A percentile compares a stretch with the other conserved stretches of the same genome.
Conservation (phyloP, 305 asterid species). For the Solanum hybrid region DNA sequence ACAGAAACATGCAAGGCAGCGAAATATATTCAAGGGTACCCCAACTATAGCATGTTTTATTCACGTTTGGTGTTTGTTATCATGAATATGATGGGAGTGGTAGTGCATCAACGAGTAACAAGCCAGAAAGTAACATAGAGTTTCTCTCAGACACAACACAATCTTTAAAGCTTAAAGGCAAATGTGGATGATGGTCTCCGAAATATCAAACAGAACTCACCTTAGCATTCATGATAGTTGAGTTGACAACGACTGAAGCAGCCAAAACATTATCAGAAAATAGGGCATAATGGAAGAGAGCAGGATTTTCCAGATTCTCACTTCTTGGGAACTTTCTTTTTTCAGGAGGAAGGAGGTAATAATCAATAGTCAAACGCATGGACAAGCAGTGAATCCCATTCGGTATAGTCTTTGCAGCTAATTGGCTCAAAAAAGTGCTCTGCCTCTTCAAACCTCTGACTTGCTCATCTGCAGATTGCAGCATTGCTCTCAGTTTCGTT, state of each 20-base stretch:
- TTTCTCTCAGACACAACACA: not conserved
- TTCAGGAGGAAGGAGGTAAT: conserved; percentile 78
- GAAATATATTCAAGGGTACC: not conserved
- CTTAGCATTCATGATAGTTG: conserved; percentile 82
- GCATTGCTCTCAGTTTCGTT: conserved; percentile 95
- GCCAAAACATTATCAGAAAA: conserved; percentile 98
- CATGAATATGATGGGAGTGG: not conserved
- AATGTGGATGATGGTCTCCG: not conserved
- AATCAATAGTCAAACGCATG: conserved; percentile 88
- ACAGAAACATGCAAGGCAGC: not conserved
- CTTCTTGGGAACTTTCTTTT: conserved; percentile 75
- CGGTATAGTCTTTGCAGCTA: conserved; percentile 97
- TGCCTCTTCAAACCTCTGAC: conserved; percentile 95
- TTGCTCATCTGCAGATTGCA: conserved; percentile 98
- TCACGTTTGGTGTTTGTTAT: not conserved
- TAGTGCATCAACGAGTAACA: not conserved
- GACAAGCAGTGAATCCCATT: conserved; percentile 94
- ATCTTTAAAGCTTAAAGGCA: not conserved
- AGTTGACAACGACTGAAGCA: conserved; percentile 97
- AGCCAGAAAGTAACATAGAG: not conserved
- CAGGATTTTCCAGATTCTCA: conserved; percentile 84
- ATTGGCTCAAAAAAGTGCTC: conserved; percentile 95
- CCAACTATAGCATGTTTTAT: not conserved
- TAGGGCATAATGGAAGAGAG: conserved; percentile 87
- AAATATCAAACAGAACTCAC: conserved; percentile 25